Evolutionary conservation across 805 yeast species (phyloP).

Genomic region (Zygotorulaspora chibaensis): DNA sequence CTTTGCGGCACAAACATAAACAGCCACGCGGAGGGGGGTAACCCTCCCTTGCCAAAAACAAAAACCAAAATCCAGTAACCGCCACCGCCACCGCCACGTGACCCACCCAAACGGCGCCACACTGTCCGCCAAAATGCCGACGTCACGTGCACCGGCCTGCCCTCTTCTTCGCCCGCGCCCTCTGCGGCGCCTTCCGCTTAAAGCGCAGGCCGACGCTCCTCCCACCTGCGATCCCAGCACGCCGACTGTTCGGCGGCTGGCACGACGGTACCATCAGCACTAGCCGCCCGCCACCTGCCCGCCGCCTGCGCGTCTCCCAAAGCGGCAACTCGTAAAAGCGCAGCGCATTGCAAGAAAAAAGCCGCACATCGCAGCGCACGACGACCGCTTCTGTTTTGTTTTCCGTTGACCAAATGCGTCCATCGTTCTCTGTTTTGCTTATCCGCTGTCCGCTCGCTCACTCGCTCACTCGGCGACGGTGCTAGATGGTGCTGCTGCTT

Average conservation of each 20-base stretch:
- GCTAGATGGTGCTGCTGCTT: background rate
- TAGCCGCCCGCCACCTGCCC: background rate
- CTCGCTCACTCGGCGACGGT: background rate
- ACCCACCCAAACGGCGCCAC: too few relatives aligned
- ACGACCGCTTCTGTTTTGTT: background rate
- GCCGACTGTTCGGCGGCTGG: constrained; percentile 1
- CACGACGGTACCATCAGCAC: background rate
- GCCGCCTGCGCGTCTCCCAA: background rate
- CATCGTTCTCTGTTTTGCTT: background rate
- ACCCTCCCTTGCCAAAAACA: too few relatives aligned
- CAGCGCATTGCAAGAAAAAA: background rate
- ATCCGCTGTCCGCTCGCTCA: constrained; percentile 1
- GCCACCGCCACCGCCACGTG: too few relatives aligned
- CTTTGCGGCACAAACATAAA: constrained; percentile 4
- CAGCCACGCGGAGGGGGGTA: background rate
- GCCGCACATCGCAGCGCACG: background rate
- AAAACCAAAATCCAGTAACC: too few relatives aligned
- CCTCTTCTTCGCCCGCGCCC: too few relatives aligned
- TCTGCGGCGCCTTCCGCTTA: too few relatives aligned
- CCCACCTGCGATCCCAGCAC: too few relatives aligned
- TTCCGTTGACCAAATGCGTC: background rate
- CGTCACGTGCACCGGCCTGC: background rate
- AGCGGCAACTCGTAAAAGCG: too few relatives aligned
- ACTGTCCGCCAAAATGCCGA: too few relatives aligned
- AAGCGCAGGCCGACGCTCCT: too few relatives aligned